Evolutionary conservation across 108 stramenopile species (phyloP).

Genomic region (Schizochytrium sp.): DNA sequence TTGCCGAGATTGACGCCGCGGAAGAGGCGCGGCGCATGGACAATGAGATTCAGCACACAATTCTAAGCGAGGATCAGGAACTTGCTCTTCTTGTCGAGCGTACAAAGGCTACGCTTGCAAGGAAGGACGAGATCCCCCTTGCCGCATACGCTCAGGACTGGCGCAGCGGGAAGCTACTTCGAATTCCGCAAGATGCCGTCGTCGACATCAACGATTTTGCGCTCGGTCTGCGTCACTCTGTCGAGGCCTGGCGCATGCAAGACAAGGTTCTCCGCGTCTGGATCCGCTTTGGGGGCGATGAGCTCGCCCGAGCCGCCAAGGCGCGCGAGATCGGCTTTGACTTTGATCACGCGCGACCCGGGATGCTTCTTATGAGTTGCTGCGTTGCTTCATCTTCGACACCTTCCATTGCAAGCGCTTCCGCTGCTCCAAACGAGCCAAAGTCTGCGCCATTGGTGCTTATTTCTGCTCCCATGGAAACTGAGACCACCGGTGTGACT

Average conservation of each 20-base stretch:
- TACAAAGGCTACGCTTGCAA: neutral
- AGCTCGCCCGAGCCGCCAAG: neutral
- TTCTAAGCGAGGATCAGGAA: neutral
- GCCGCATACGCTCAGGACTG: neutral
- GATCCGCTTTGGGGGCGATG: neutral
- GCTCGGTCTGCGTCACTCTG: neutral
- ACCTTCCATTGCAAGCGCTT: neutral
- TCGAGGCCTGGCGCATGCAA: neutral
- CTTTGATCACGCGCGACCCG: constrained; percentile 12
- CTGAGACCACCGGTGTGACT: no score
- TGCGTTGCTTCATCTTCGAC: neutral
- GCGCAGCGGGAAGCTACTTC: neutral
- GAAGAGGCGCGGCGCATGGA: constrained; percentile 9
- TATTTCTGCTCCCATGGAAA: no score
- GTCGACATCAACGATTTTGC: neutral
- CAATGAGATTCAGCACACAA: neutral
- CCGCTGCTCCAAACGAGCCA: neutral
- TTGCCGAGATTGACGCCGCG: neutral
- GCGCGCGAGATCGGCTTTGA: neutral
- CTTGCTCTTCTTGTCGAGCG: neutral
- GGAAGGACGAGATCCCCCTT: neutral
- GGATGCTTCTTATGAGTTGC: neutral
- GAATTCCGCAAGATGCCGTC: neutral
- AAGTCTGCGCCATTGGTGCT: no score
- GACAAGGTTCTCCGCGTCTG: neutral